phyloP scores from a whole-genome alignment of 163 green algal species.

The Chloroidium sp. region DNA sequence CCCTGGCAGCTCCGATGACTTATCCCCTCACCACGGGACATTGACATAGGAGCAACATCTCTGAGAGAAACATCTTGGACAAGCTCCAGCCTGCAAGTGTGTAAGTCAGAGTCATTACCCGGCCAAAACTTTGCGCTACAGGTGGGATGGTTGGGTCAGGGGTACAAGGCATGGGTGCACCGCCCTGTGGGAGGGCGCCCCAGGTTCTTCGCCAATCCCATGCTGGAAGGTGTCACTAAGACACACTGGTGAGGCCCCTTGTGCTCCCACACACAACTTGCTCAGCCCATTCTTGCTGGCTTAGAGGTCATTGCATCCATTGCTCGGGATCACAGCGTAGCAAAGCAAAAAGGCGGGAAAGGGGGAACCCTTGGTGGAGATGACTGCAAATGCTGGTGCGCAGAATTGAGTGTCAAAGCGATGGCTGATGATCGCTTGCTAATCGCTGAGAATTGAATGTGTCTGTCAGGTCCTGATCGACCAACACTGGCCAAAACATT shows the following conservation, averaged over 20 bases:
- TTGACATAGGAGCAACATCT: too few relatives aligned
- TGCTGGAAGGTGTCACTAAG: constrained; percentile 14
- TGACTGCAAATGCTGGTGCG: too few relatives aligned
- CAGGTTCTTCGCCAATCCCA: constrained; percentile 17
- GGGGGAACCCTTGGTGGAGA: too few relatives aligned
- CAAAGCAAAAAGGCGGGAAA: too few relatives aligned
- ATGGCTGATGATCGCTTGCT: not conserved
- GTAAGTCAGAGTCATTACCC: too few relatives aligned
- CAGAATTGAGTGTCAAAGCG: too few relatives aligned
- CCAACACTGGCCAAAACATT: not conserved
- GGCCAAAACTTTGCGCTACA: not conserved
- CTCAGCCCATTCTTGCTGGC: not conserved
- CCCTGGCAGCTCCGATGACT: too few relatives aligned
- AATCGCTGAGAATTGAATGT: not conserved
- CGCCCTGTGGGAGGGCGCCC: constrained; percentile 12
- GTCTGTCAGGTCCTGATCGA: not conserved
- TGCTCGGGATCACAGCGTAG: not conserved
- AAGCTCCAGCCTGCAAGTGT: too few relatives aligned
- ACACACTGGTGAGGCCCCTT: constrained; percentile 13
- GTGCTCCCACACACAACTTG: not conserved
- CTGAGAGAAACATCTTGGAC: too few relatives aligned
- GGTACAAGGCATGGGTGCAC: constrained; percentile 24
- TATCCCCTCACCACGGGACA: too few relatives aligned
- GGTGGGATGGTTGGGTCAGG: constrained; percentile 10
- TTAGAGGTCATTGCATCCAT: not conserved